Conservation (phyloP, 1,284 basidiomycete species). For the Melampsora americana region DNA sequence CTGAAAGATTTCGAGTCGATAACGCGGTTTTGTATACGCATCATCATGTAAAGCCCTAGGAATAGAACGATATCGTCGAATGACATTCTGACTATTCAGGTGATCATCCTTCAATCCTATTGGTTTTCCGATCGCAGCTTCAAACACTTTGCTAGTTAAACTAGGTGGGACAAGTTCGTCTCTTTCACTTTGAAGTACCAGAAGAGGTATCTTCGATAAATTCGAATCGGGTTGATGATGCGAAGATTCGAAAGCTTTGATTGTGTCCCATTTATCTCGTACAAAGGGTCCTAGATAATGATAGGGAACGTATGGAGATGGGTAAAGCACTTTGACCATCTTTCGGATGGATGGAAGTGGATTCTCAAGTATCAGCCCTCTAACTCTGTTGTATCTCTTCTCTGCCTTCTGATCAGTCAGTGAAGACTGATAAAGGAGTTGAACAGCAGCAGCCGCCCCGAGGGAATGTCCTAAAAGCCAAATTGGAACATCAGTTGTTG, state of each 20-base stretch:
- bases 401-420: too few relatives aligned
- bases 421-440: neutral
- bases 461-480: slow-evolving; percentile 22
- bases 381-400: neutral
- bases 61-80: neutral
- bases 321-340: slow-evolving; percentile 30
- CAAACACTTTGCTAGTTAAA: neutral
- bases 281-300: slow-evolving; percentile 17
- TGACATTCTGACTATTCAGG: neutral
- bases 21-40: slow-evolving; percentile 15
- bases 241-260: neutral
- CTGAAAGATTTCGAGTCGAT: slow-evolving; percentile 7
- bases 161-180: slow-evolving; percentile 21
- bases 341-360: slow-evolving; percentile 12
- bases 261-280: slow-evolving; percentile 3
- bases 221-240: neutral
- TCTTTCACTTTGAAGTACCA: slow-evolving; percentile 16
- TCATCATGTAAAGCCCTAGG: slow-evolving; percentile 22
- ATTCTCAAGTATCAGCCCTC: slow-evolving; percentile 26
- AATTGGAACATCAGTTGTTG: neutral
- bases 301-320: slow-evolving; percentile 4
- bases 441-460: slow-evolving; percentile 11
- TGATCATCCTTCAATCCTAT: neutral
- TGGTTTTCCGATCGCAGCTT: neutral
- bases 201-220: neutral